Evolutionary conservation across 2,329 filamentous ascomycete genomes (phyloP), one percentile per base, ranked within the genome.

Genomic region (Diaporthe eres): DNA sequence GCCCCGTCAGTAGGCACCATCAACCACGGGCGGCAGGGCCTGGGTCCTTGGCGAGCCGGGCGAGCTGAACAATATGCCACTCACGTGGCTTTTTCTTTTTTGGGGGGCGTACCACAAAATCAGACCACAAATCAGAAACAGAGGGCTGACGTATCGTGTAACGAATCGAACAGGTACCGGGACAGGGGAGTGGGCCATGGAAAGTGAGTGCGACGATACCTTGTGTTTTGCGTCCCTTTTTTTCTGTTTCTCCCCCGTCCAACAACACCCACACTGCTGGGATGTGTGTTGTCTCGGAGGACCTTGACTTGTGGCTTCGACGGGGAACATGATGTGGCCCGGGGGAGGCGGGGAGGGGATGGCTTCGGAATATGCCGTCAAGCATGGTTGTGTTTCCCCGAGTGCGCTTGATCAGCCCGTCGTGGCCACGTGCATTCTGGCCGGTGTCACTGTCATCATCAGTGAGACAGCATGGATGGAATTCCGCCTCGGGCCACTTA

Each of bases 171-270:
- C 72, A 88, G 87, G 87, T 28, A 89, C 88, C 7, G 88, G 88
- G 15, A 89, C 87, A 13, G 88, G 88, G 3, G 86, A 85, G 75
- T 90, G 88, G 88, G 86, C 85, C 60, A 84, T 88, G 61, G 86
- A 89, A 77, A 80, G 88, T 89, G 81, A 84, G 88, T 84, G 72
- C 74, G 74, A 58, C 34, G 53, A 42, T 73, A 25, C 31, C 31
- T 42, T 51, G 28, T 61, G 37, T 72, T 77, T 75, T 79, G 53
- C 53, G 57, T 58, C 34, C 58, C 37, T 47, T 31, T 34, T 34
- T 34, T 75, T 42, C 74, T 80, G 71, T 75, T 77, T 74, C 76
- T 80, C 71, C 71, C 71, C 73, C 65, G 28, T 15, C n/a, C n/a
- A 19, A 34, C 34, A 55, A 34, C 34, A 55, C 22, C 65, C 47